A percentile compares a stretch with the other conserved stretches of the same genome.
Evolutionary conservation across 768 basidiomycete species (phyloP).

Genomic region (Boletus edulis): DNA sequence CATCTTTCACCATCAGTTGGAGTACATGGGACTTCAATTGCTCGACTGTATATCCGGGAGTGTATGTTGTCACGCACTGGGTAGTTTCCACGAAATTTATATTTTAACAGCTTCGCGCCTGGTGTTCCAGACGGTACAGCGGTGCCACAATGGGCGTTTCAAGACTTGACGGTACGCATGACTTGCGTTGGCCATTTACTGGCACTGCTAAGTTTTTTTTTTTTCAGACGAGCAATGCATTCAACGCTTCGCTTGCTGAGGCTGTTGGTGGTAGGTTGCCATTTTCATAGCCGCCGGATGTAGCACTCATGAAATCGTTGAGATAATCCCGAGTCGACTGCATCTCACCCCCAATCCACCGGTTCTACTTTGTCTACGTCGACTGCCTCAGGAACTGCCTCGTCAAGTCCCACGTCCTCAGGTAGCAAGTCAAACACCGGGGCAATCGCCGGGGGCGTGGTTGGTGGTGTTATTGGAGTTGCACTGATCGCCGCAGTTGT

Average conservation of each 20-base stretch:
- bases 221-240: constrained; percentile 34
- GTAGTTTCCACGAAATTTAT: neutral
- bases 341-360: constrained; percentile 32
- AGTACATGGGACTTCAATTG: constrained; percentile 50
- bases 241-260: constrained; percentile 41
- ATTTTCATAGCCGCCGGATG: neutral
- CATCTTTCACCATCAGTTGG: constrained; percentile 42
- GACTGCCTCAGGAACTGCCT: constrained; percentile 11
- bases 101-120: constrained; percentile 40
- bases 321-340: constrained; percentile 46
- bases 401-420: constrained; percentile 2
- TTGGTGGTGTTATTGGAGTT: constrained; percentile 58
- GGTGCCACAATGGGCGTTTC: constrained; percentile 64
- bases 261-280: constrained; percentile 22
- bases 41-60: constrained; percentile 30
- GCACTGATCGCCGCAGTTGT: constrained; percentile 38
- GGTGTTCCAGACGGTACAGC: constrained; percentile 46
- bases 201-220: constrained; percentile 1
- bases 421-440: constrained; percentile 37
- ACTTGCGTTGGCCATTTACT: neutral
- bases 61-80: constrained; percentile 14
- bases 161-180: constrained; percentile 46
- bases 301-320: neutral
- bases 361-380: constrained; percentile 11
- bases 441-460: constrained; percentile 62